These are phyloP conservation scores for Yamadazyma epiphylla DNA, from an alignment of 1,139 yeast species.

Conservation along the genomic window DNA sequence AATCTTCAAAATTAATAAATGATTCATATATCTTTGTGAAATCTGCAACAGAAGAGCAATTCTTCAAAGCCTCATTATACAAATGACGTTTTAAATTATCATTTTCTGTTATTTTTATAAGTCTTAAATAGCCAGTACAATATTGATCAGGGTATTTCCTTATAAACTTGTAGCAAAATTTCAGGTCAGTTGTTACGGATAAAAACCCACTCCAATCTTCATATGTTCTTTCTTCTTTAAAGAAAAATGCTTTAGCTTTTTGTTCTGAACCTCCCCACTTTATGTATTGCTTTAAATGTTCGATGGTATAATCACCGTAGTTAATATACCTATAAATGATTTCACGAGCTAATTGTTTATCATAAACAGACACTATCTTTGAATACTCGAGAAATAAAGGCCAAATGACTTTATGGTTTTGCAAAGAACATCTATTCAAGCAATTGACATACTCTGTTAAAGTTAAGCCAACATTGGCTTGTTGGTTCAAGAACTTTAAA, in stretches of 20 bases:
- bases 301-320: slow-evolving; percentile 6
- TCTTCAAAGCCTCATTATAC: slow-evolving; percentile 45
- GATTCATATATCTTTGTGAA: slow-evolving; percentile 64
- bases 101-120: slow-evolving; percentile 25
- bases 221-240: slow-evolving; percentile 1
- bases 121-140: slow-evolving; percentile 45
- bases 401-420: slow-evolving; percentile 64
- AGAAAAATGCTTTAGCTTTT: slow-evolving; percentile 2
- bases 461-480: slow-evolving; percentile 35
- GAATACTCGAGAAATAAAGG: slow-evolving; percentile 52
- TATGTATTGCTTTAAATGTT: slow-evolving; percentile 9
- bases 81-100: slow-evolving; percentile 31
- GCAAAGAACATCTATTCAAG: slow-evolving; percentile 44
- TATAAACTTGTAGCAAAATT: slow-evolving; percentile 12
- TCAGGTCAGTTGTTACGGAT: slow-evolving; percentile 21
- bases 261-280: slow-evolving; percentile 3
- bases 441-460: slow-evolving; percentile 52
- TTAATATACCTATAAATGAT: slow-evolving; percentile 8
- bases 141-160: slow-evolving; percentile 58
- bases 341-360: slow-evolving; percentile 4
- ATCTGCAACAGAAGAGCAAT: slow-evolving; percentile 53
- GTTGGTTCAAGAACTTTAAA: slow-evolving; percentile 37
- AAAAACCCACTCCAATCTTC: slow-evolving; percentile 9
- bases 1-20: slow-evolving; percentile 61
- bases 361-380: slow-evolving; percentile 21